Conservation (phyloP, 768 basidiomycete species). For the Daedaleopsis nitida region DNA sequence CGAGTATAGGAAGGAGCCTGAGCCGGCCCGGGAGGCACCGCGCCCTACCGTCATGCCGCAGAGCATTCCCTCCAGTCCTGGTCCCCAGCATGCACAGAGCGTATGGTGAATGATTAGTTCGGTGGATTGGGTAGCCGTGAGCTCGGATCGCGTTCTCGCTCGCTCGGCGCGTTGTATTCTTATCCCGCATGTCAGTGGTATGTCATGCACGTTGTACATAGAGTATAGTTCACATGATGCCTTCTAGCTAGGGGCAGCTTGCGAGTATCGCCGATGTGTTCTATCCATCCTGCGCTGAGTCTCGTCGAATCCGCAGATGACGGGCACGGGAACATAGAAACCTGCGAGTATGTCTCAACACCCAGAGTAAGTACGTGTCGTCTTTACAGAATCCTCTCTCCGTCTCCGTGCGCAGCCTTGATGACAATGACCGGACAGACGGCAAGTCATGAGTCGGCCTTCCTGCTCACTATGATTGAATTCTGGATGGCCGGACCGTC, state of each 20-base stretch:
- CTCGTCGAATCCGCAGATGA: no score
- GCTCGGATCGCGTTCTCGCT: neutral
- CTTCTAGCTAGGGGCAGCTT: neutral
- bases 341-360: no score
- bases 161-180: conserved; percentile 7
- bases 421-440: no score
- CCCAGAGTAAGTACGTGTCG: no score
- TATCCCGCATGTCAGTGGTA: conserved; percentile 4
- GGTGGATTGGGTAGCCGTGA: neutral
- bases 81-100: conserved; percentile 30
- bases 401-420: no score
- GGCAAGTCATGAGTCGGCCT: no score
- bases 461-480: no score
- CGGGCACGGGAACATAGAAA: no score
- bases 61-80: conserved; percentile 49
- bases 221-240: neutral
- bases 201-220: neutral
- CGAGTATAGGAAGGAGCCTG: conserved; percentile 72
- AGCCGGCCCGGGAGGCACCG: conserved; percentile 40
- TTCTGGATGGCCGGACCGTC: no score
- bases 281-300: neutral
- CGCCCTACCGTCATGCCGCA: conserved; percentile 51
- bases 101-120: conserved; percentile 32
- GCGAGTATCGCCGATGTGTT: neutral
- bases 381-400: no score